Percentiles rank a stretch among this genome's conserved stretches.
Conservation (phyloP, 1,284 basidiomycete species). For the Apiotrichum mycotoxinovorans region DNA sequence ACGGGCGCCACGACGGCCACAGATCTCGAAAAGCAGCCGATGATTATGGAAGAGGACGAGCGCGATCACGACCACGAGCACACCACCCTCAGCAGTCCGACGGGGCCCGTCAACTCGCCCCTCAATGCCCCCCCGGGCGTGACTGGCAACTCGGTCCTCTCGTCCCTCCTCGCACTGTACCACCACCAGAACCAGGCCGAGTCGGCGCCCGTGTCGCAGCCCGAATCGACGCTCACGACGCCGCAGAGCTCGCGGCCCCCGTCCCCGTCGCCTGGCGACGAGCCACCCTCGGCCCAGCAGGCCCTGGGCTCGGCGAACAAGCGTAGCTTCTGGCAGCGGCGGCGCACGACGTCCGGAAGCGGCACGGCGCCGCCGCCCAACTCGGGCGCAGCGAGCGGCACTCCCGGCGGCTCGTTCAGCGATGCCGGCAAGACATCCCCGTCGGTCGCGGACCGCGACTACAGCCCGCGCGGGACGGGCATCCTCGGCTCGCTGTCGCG, state of each 20-base stretch:
- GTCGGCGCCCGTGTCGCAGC: not conserved
- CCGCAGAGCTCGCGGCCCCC: slow-evolving; percentile 41
- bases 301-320: slow-evolving; percentile 20
- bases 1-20: not conserved
- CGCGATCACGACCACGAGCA: not conserved
- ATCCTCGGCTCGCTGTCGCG: slow-evolving; percentile 18
- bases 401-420: too few relatives aligned
- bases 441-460: slow-evolving; percentile 8
- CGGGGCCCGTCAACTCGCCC: slow-evolving; percentile 2
- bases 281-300: slow-evolving; percentile 26
- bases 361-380: not conserved
- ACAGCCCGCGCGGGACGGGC: slow-evolving; percentile 4
- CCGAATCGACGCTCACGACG: slow-evolving; percentile 35
- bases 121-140: slow-evolving; percentile 18
- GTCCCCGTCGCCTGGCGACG: not conserved
- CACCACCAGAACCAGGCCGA: slow-evolving; percentile 33
- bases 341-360: not conserved
- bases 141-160: slow-evolving; percentile 42
- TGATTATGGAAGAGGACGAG: not conserved
- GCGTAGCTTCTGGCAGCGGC: not conserved
- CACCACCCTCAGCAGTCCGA: not conserved
- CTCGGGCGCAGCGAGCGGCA: not conserved
- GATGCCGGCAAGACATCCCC: not conserved
- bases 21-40: not conserved
- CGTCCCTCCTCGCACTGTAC: slow-evolving; percentile 45